Evolutionary conservation across 2,329 filamentous ascomycete genomes (phyloP), one percentile per base, ranked within the genome.

Genomic region (Ceratocystis lukuohia): DNA sequence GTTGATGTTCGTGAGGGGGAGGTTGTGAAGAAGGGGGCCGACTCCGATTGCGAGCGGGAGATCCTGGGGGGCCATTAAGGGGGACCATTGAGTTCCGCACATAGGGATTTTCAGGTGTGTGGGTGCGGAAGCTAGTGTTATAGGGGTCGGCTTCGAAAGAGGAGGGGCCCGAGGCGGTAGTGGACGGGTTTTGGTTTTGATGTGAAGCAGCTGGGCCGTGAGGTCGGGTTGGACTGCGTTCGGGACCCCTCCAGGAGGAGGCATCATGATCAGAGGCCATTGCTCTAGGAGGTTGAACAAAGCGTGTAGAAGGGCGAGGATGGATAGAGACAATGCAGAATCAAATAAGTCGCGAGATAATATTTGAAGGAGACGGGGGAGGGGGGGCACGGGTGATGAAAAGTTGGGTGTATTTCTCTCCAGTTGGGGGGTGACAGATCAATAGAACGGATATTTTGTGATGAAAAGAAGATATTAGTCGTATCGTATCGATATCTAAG

Each of bases 221-320:
- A 30, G 50, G 66, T 48, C 66, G 53, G n/a, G 53, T 67, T 25
- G 66, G 66, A 61, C 66, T 67, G 37, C 66, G 62, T 46, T 67
- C 66, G 62, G 66, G 62, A 41, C 64, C 64, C 66, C 66, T 67
- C 25, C 62, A 67, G 66, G 66, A 67, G 66, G 66, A 50, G 56
- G 66, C 44, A 67, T 67, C 66, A 30, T 67, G 59, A 53, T 67
- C 66, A 30, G 66, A 67, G 46, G 66, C 66, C 66, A 67, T 67
- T 65, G 62, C 22, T 62, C 37, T 62, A 22, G 33, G 46, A 30
- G 46, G 28, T 28, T 30, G 56, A 44, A 56, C 15, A 28, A 45
- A 45, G 62, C 25, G 45, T n/a, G 20, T n/a, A 41, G 37, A 56
- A 41, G 6, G 15, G 61, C 33, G 61, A 44, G 5, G 61, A 44